phyloP scores from a whole-genome alignment of 345 rosid species.

The Rhizophora apiculata region DNA sequence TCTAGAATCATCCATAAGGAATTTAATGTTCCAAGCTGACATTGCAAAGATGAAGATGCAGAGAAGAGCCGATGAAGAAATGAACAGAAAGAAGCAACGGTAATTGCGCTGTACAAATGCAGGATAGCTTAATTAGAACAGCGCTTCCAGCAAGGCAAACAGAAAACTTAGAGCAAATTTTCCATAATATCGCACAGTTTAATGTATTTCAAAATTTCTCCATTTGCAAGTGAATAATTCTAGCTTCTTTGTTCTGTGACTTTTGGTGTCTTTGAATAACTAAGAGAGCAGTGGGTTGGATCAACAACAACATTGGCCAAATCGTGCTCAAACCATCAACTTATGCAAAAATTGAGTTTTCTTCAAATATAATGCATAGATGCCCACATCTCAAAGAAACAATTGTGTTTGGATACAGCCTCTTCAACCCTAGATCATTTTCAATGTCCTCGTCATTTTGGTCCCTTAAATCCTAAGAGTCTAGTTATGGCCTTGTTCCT shows the following conservation, averaged over 20 bases:
- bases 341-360: not conserved
- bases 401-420: not conserved
- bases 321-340: not conserved
- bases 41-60: slow-evolving; percentile 47
- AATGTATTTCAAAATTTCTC: not conserved
- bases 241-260: not conserved
- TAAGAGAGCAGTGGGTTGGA: not conserved
- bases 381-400: not conserved
- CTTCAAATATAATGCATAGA: too few species aligned
- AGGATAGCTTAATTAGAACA: slow-evolving; percentile 2
- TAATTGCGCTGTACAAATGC: slow-evolving; percentile 50
- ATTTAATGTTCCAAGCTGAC: slow-evolving; percentile 48
- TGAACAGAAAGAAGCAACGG: slow-evolving; percentile 50
- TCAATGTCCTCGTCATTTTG: not conserved
- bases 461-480: too few species aligned
- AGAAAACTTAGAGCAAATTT: not conserved
- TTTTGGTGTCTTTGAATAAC: not conserved
- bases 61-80: slow-evolving; percentile 50
- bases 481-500: too few species aligned
- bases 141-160: not conserved
- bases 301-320: not conserved
- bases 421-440: too few species aligned
- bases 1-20: slow-evolving; percentile 36
- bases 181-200: not conserved
- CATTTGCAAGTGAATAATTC: not conserved